A percentile compares a stretch with the other conserved stretches of the same genome.
phyloP scores from a whole-genome alignment of 1,284 basidiomycete species.

The Ceratobasidium papillatum region DNA sequence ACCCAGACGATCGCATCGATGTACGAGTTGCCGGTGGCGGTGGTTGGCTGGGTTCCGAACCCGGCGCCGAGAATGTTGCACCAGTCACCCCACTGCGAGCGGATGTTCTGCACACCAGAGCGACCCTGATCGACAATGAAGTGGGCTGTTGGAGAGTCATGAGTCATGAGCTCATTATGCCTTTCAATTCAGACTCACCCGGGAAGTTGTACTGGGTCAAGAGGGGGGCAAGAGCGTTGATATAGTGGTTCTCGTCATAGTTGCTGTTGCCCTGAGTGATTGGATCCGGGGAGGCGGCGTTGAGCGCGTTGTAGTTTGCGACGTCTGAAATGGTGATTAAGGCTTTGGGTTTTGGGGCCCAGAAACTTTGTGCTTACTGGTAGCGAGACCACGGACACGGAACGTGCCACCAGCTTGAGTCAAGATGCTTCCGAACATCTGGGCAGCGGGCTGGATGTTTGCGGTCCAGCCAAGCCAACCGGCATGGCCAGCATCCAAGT shows the following conservation, averaged over 20 bases:
- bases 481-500: slow-evolving; percentile 64
- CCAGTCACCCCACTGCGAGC: slow-evolving; percentile 63
- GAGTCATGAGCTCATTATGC: neutral
- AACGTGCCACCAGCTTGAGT: slow-evolving; percentile 60
- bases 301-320: slow-evolving; percentile 70
- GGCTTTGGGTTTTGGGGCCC: neutral
- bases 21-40: slow-evolving; percentile 59
- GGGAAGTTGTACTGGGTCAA: slow-evolving; percentile 61
- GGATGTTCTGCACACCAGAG: slow-evolving; percentile 68
- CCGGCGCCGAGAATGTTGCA: slow-evolving; percentile 71
- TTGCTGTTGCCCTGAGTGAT: slow-evolving; percentile 66
- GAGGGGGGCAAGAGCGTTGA: slow-evolving; percentile 63
- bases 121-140: slow-evolving; percentile 74
- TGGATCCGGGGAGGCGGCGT: slow-evolving; percentile 63
- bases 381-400: slow-evolving; percentile 68
- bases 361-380: slow-evolving; percentile 51
- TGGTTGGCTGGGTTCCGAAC: slow-evolving; percentile 68
- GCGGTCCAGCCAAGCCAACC: slow-evolving; percentile 75
- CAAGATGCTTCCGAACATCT: slow-evolving; percentile 63
- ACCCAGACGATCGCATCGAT: slow-evolving; percentile 72
- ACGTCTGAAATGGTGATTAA: slow-evolving; percentile 54
- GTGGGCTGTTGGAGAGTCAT: slow-evolving; percentile 44
- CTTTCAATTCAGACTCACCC: slow-evolving; percentile 50
- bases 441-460: slow-evolving; percentile 65
- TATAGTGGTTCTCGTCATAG: slow-evolving; percentile 70